Evolutionary conservation across 2,329 filamentous ascomycete species (phyloP).

Genomic region (Cladosporium sp.): DNA sequence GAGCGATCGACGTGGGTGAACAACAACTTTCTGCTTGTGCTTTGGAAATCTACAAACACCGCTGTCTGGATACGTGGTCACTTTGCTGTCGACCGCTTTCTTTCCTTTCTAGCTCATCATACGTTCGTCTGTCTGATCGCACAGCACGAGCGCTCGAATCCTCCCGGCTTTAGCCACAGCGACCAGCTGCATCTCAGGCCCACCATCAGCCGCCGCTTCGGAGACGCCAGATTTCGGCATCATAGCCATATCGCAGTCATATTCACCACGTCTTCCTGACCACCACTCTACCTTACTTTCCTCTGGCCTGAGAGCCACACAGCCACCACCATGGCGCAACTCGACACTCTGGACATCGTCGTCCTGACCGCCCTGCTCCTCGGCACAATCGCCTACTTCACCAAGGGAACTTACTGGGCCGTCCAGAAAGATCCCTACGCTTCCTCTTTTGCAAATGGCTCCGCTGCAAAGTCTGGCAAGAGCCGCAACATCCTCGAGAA

Average conservation of each 20-base stretch:
- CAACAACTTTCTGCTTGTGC: constrained; percentile 4
- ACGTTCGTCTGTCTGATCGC: background rate
- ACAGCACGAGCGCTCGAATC: background rate
- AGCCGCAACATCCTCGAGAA: constrained; percentile 92
- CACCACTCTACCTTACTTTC: background rate
- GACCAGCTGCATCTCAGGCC: constrained; percentile 6
- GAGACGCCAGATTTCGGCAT: constrained; percentile 19
- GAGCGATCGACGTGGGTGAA: constrained; percentile 11
- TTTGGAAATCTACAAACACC: background rate
- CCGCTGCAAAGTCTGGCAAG: constrained; percentile 72
- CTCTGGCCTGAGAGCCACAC: constrained; percentile 7
- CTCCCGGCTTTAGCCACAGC: background rate
- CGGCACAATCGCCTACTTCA: constrained; percentile 93
- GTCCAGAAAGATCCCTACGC: constrained; percentile 87
- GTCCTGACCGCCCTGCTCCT: constrained; percentile 84
- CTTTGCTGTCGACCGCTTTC: constrained; percentile 1
- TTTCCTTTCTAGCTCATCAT: background rate
- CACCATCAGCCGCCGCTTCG: constrained; percentile 17
- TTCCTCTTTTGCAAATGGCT: constrained; percentile 66
- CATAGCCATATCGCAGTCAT: constrained; percentile 12
- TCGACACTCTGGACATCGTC: constrained; percentile 91
- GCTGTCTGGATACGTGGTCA: constrained; percentile 15
- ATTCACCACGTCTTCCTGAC: background rate
- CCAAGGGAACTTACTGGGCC: constrained; percentile 93
- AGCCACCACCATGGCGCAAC: constrained; percentile 74